Base-by-base conservation (phyloP, 164 flowering plant species). In the Aristolochia contorta region DNA sequence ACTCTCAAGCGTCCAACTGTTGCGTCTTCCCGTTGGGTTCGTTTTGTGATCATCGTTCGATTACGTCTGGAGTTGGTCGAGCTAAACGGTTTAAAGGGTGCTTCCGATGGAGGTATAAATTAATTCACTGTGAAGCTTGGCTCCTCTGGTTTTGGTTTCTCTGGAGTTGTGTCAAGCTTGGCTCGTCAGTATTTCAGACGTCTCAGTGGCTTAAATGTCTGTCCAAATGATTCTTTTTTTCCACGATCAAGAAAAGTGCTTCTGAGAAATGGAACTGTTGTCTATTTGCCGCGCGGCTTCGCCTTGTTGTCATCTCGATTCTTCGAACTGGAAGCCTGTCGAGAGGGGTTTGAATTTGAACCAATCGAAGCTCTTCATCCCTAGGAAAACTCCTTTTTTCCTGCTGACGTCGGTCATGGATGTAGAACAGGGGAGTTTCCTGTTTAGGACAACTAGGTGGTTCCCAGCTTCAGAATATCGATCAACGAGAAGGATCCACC, bases 241-340 rank as follows among this genome's bases (percentile, higher is more conserved):
- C 12, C 43, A 6, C 10, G 12, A 37, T 37, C 43, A 10, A 33
- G 10, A 53, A 24, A 43, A 52, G 57, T 12, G 16, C 16, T 45
- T 18, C 47, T 5, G 23, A 18, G 49, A 43, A 47, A 80, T 83
- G 85, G 85, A 76, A 72, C 59, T 79, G 67, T 68, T 81, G 51
- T 69, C 83, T 12, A 69, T 57, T 54, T 62, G 52, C 30, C 27
- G 61, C 56, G 65, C 60, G 49, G 57, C 72, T 41, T 61, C 72
- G 16, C 70, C 70, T 2, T 69, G 69, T 48, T 59, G 65, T 67
- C 48, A 47, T 59, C 62, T 63, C 62, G 73, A 67, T 37, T 56
- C 49, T 21, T 66, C 58, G 49, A 70, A 61, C 52, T 37, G 58
- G 74, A 69, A 66, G 45, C 64, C 54, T 33, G 71, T 50, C 22